Evolutionary conservation across 2,329 filamentous ascomycete species (phyloP).

Genomic region (Cladophialophora psammophila): DNA sequence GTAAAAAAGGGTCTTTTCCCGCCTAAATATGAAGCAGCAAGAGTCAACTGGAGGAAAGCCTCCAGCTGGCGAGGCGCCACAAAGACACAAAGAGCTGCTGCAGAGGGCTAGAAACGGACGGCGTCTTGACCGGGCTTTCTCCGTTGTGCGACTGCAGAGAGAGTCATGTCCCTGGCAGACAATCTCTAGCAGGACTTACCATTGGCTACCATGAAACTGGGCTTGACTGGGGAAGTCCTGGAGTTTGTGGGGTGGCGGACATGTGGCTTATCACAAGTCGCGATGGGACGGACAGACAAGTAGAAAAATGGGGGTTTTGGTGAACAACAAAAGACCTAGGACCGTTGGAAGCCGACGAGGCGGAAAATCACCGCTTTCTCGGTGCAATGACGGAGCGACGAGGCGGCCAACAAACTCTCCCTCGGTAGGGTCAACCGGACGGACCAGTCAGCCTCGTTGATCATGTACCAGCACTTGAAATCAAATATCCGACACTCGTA

Average conservation of each 20-base stretch:
- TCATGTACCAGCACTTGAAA: not conserved
- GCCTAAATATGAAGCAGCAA: not conserved
- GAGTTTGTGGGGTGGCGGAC: not conserved
- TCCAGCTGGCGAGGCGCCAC: not conserved
- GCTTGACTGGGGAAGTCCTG: not conserved
- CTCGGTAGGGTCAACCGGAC: not conserved
- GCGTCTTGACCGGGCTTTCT: not conserved
- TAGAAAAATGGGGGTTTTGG: not conserved
- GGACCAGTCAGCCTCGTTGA: not conserved
- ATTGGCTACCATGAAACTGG: not conserved
- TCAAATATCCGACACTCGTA: not conserved
- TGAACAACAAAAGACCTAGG: not conserved
- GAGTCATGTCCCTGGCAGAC: conserved; percentile 1
- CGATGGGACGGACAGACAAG: not conserved
- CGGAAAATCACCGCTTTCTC: conserved; percentile 1
- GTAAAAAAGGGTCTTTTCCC: not conserved
- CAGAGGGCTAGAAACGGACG: not conserved
- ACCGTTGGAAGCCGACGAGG: conserved; percentile 5
- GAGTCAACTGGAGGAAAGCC: not conserved
- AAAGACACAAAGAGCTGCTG: not conserved
- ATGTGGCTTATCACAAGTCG: not conserved
- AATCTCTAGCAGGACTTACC: not conserved
- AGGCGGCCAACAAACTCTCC: not conserved
- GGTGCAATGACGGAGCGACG: conserved; percentile 19
- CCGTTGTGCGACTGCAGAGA: not conserved